Evolutionary conservation across 768 basidiomycete genomes (phyloP).

Genomic region (Leccinum subtestaceum): DNA sequence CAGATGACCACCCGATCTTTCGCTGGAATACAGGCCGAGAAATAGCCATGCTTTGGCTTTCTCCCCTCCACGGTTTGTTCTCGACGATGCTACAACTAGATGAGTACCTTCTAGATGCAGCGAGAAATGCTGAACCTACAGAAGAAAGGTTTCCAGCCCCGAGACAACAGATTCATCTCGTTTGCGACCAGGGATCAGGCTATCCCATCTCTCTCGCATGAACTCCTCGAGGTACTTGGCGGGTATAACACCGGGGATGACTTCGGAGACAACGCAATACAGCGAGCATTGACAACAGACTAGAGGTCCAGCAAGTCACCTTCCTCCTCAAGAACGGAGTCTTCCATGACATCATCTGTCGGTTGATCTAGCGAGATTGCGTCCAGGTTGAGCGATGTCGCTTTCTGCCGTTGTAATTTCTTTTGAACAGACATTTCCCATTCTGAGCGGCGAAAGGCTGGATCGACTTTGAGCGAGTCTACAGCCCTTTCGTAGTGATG

Average conservation of each 20-base stretch:
- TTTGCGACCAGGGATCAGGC: too few relatives aligned
- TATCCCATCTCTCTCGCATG: too few relatives aligned
- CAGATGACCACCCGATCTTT: slow-evolving; percentile 65
- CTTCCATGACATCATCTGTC: slow-evolving; percentile 32
- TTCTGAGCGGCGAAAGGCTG: slow-evolving; percentile 54
- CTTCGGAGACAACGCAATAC: slow-evolving; percentile 65
- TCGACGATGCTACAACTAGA: slow-evolving; percentile 56
- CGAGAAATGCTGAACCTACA: not conserved
- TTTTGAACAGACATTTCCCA: slow-evolving; percentile 54
- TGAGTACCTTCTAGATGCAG: slow-evolving; percentile 3
- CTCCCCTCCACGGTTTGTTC: slow-evolving; percentile 72
- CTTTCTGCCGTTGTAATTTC: slow-evolving; percentile 55
- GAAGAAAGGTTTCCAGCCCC: too few relatives aligned
- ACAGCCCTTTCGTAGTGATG: slow-evolving; percentile 71
- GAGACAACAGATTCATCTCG: too few relatives aligned
- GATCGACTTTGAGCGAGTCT: slow-evolving; percentile 61
- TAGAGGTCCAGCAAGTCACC: slow-evolving; percentile 72
- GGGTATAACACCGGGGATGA: slow-evolving; percentile 74
- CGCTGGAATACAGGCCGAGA: slow-evolving; percentile 51
- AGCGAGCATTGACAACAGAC: slow-evolving; percentile 83
- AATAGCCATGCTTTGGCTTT: slow-evolving; percentile 56
- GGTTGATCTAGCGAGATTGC: slow-evolving; percentile 20
- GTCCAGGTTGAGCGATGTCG: slow-evolving; percentile 39
- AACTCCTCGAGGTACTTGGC: slow-evolving; percentile 48
- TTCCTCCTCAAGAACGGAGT: slow-evolving; percentile 33